phyloP scores from a whole-genome alignment of 345 rosid genomes.

The Hibiscus syriacus region DNA sequence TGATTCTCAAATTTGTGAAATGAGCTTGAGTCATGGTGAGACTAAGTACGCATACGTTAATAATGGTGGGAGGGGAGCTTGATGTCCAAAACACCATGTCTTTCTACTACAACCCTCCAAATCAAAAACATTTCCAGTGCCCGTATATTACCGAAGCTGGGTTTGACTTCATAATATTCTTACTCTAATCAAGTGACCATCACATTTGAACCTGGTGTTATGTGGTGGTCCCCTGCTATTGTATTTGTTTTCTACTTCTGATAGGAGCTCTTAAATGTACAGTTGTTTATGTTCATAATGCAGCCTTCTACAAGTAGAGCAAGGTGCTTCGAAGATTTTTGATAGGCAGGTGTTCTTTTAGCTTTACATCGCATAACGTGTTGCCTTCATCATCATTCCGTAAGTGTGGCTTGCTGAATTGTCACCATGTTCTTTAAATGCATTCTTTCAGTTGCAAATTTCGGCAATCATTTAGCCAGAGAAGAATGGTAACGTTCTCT shows the following conservation, averaged over 20 bases:
- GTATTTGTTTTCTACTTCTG: too few relatives aligned
- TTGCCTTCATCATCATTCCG: neutral
- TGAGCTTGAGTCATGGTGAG: too few relatives aligned
- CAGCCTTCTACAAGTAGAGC: neutral
- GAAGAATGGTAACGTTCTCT: slow-evolving; percentile 12
- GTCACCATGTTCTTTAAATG: neutral
- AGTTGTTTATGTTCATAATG: neutral
- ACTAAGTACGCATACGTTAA: too few relatives aligned
- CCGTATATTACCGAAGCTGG: too few relatives aligned
- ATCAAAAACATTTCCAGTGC: neutral
- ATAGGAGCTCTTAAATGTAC: too few relatives aligned
- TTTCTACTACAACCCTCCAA: neutral
- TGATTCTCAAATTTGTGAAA: too few relatives aligned
- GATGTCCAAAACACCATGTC: neutral
- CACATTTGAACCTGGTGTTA: too few relatives aligned
- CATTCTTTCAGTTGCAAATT: neutral
- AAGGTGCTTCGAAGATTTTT: neutral
- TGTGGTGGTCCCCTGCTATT: too few relatives aligned
- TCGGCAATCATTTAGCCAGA: slow-evolving; percentile 15
- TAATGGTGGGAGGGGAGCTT: neutral
- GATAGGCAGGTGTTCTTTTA: neutral
- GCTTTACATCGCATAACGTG: neutral
- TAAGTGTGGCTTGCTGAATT: neutral
- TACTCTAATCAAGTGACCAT: too few relatives aligned
- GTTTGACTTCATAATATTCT: too few relatives aligned